Evolutionary conservation across 2,329 filamentous ascomycete species (phyloP).

Genomic region (Lasiodiplodia hormozganensis): DNA sequence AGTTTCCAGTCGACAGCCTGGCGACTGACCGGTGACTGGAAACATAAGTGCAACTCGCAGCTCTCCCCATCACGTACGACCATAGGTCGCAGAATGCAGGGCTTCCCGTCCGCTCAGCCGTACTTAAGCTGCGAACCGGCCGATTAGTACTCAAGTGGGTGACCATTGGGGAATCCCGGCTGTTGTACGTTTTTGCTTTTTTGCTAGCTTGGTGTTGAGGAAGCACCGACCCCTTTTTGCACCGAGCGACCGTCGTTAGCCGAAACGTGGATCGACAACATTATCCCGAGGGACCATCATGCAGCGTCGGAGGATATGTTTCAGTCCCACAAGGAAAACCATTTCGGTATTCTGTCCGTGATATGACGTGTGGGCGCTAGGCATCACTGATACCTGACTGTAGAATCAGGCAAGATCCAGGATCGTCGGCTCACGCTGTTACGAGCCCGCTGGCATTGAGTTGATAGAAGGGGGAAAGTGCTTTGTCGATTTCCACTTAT

Average conservation of each 20-base stretch:
- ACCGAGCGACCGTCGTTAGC: background rate
- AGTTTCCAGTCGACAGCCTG: too few relatives aligned
- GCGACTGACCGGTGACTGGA: too few relatives aligned
- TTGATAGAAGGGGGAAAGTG: background rate
- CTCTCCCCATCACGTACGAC: background rate
- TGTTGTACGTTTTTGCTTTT: slow-evolving; percentile 14
- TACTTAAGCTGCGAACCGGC: slow-evolving; percentile 11
- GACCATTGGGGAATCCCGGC: slow-evolving; percentile 18
- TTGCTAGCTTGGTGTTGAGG: background rate
- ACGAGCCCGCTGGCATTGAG: background rate
- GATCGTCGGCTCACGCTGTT: background rate
- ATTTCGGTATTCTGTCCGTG: background rate
- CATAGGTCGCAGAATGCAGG: background rate
- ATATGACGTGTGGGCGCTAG: background rate
- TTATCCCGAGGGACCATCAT: background rate
- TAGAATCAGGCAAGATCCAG: background rate
- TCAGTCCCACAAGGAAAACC: background rate
- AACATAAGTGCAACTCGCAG: too few relatives aligned
- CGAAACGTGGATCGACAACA: background rate
- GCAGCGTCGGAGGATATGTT: background rate
- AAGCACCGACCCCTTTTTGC: slow-evolving; percentile 2
- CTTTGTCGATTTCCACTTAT: background rate
- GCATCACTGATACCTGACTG: background rate
- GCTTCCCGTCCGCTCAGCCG: slow-evolving; percentile 7
- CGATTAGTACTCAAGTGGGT: slow-evolving; percentile 18